Base-by-base conservation (phyloP, 2,329 filamentous ascomycete species). In the Arthrobotrys pseudoclavata region DNA sequence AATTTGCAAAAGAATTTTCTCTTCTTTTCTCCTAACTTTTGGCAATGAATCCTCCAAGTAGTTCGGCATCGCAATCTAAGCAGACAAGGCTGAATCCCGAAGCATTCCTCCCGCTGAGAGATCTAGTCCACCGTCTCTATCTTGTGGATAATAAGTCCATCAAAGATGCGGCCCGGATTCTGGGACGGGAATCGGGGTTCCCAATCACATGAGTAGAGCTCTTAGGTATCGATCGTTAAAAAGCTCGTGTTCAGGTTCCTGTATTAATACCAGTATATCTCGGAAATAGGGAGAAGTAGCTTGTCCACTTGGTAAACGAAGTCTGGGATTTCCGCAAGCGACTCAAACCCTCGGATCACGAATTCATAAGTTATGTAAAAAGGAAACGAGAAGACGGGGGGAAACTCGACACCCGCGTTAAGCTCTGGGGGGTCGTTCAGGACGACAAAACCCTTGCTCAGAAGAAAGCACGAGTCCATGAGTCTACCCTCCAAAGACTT, bases 41-140 rank as follows among this genome's bases (percentile, higher is more conserved):
- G 10, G 20, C 29, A 37, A 57, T 57, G 52, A 26, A 40, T 20
- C 29, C 31, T 5, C 52, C 52, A 57, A 53, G 50, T 31, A 34
- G 50, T 53, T 37, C 29, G 2, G 52, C 29, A 12, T 12, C 50
- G 24, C 64, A n/a, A 12, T 15, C 24, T 13, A 60, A 40, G 18
- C 22, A n/a, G 40, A 34, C 64, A 69, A 69, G 40, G 52, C 52
- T 69, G 64, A 69, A 60, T 9, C 64, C 52, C 7, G 64, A 60
- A 22, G 10, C 13, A 9, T 60, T 15, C 15, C 10, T 34, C 4
- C 50, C 24, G 22, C 47, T 60, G 10, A 48, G 50, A 69, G 52
- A 50, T 15, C 48, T 10, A 26, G 47, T 60, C 52, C 26, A 40
- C 7, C 34, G 31, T 13, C 18, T 69, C 50, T 69, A 69, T 34